Base-by-base conservation (phyloP, 208 protist genomes). In the Crithidia sp. region DNA sequence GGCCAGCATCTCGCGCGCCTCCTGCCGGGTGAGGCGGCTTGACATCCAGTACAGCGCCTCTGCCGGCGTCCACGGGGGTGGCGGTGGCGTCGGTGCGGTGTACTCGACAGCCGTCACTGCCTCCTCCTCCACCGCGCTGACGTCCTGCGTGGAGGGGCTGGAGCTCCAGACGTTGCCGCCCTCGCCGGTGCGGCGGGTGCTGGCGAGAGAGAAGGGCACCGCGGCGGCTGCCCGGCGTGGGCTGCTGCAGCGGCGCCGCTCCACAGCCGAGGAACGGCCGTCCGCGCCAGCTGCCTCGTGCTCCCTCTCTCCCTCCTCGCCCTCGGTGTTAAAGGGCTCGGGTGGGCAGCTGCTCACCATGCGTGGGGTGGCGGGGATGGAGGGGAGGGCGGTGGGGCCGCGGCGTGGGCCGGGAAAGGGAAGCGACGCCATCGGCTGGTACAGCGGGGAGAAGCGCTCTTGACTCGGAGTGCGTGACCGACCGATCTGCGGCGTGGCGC, bases 1-100 rank as follows among this genome's bases (percentile, higher is more conserved):
- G 10, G 79, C 14, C 12, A 84, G 56, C 9, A 98, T 94, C 67
- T 98, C 96, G 28, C 62, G 52, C 65, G 89, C 54, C 67, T 98
- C 96, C 58, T 81, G 89, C n/a, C 70, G 28, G 5, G 90, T 97
- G 14, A 98, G 82, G 28, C 74, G 70, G 58, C 58, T 54, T 9
- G 63, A 60, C 49, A 85, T 82, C 61, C 68, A 75, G 59, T 68
- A 56, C 43, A 90, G 67, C 6, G 82, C 82, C 37, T 90, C 79
- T 6, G 52, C 50, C 6, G 85, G 76, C 14, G 80, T 81, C 78
- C 83, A 82, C 43, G 85, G 85, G 41, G 79, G 77, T 36, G 77
- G 74, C 16, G 79, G 81, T 28, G 74, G 61, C 13, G 2, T 60
- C 7, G 45, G 56, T 68, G 58, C 65, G 39, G 14, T 4, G 49